Evolutionary conservation across 768 basidiomycete species (phyloP), one percentile per base, ranked within the genome.

Genomic region (Pulveroboletus sp.): DNA sequence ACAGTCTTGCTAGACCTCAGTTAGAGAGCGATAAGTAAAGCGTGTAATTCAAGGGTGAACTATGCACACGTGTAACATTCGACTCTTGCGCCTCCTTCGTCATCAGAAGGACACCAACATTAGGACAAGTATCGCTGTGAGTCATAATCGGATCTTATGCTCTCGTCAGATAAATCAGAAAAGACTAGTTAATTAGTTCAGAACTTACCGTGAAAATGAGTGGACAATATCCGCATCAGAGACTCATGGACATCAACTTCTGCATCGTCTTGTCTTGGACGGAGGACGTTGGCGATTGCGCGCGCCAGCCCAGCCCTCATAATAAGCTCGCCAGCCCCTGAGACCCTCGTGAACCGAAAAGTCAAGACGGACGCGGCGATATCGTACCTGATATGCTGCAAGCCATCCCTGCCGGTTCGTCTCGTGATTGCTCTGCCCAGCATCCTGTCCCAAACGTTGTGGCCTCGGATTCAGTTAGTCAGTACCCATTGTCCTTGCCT

Each of bases 301-400:
- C 75, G 73, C 3, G 87, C 88, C 17, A 90, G 64, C 43, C 69
- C 69, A 0, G 71, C 61, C 49, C 83, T 74, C 33, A 80, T 72
- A 45, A 91, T 87, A 54, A 85, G 71, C 61, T 91, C 88, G 1
- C 88, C 88, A 11, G 83, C 75, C 9, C 88, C 88, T 82, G 61
- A 52, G n/a, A 32, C 28, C 8, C 24, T 24, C 17, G 18, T 56
- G 41, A 50, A 17, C 21, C 33, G 12, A 9, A 31, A 6, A 26
- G 3, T 38, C 42, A 36, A 41, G 31, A 17, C 18, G 15, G 12
- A 37, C 33, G 28, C 26, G 31, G 24, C 41, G 42, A 21, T 54
- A 11, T 39, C 26, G 41, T 41, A 54, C 65, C 85, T 49, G 86
- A 87, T 26, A 89, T 74, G 51, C 88, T 89, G 55, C 85, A 89